A percentile compares a stretch with the other conserved stretches of the same genome.
Conservation (phyloP, 2,329 filamentous ascomycete genomes). For the Exophiala phaeomuriformis region DNA sequence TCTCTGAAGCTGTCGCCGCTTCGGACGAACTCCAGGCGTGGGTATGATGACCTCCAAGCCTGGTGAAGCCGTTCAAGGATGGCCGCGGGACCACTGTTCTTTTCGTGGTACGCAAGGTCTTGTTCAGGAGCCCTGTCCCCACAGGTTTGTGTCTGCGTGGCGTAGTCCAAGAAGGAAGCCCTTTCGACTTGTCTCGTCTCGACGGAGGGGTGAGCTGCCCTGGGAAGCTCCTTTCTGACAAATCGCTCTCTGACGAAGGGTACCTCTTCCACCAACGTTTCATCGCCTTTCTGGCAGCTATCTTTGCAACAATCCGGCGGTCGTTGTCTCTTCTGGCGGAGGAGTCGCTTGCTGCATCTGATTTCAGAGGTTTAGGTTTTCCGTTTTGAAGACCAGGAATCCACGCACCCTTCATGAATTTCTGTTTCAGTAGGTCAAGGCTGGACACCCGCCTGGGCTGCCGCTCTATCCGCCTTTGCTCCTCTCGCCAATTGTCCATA, state of each 20-base stretch:
- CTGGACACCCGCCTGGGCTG: not conserved
- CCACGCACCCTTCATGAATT: not conserved
- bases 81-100: not conserved
- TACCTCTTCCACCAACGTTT: slow-evolving; percentile 31
- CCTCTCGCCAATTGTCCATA: not conserved
- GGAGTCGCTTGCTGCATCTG: not conserved
- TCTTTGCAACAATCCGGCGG: slow-evolving; percentile 30
- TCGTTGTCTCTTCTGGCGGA: not conserved
- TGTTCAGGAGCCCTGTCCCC: slow-evolving; percentile 1
- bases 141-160: slow-evolving; percentile 1
- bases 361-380: not conserved
- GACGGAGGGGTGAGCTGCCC: not conserved
- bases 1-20: slow-evolving; percentile 10
- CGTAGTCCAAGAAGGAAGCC: not conserved
- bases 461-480: not conserved
- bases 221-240: slow-evolving; percentile 9
- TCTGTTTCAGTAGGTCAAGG: not conserved
- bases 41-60: not conserved
- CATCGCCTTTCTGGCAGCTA: slow-evolving; percentile 41
- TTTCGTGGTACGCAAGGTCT: slow-evolving; percentile 1
- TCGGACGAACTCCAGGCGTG: not conserved
- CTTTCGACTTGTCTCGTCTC: not conserved
- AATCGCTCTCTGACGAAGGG: slow-evolving; percentile 18
- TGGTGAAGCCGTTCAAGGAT: not conserved
- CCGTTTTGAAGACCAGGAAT: not conserved